These are phyloP conservation scores for Omphalea diandra DNA, from an alignment of 441 rosid genomes.

Conservation along the genomic window DNA sequence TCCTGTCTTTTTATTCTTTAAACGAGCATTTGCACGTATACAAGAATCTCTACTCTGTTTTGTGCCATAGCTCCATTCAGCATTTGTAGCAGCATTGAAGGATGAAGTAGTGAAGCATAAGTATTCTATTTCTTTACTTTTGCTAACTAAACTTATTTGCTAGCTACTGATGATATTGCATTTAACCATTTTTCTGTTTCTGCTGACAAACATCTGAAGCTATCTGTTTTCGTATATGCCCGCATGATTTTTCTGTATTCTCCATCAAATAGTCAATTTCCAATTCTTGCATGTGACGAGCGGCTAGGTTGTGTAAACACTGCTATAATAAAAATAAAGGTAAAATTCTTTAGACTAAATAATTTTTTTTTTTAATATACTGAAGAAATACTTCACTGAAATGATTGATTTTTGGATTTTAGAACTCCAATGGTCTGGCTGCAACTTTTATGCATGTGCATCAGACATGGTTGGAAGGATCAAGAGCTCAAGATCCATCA, in stretches of 20 bases:
- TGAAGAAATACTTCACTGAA: neutral
- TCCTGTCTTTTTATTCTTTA: neutral
- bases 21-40: neutral
- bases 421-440: constrained; percentile 19
- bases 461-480: constrained; percentile 68
- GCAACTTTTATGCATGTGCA: constrained; percentile 56
- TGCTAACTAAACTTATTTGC: neutral
- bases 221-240: neutral
- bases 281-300: constrained; percentile 47
- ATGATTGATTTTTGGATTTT: constrained; percentile 3
- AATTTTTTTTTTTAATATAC: neutral
- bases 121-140: neutral
- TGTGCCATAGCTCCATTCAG: neutral
- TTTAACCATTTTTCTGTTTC: neutral
- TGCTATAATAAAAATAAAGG: constrained; percentile 52
- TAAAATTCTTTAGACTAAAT: constrained; percentile 27
- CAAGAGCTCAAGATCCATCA: constrained; percentile 41
- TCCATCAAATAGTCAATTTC: neutral
- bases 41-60: neutral
- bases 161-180: neutral
- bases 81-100: neutral
- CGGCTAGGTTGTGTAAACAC: constrained; percentile 52
- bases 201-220: neutral
- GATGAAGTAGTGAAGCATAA: neutral
- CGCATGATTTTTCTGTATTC: neutral